phyloP scores from a whole-genome alignment of 176 grass and related monocot species.

The Oryza officinalis region DNA sequence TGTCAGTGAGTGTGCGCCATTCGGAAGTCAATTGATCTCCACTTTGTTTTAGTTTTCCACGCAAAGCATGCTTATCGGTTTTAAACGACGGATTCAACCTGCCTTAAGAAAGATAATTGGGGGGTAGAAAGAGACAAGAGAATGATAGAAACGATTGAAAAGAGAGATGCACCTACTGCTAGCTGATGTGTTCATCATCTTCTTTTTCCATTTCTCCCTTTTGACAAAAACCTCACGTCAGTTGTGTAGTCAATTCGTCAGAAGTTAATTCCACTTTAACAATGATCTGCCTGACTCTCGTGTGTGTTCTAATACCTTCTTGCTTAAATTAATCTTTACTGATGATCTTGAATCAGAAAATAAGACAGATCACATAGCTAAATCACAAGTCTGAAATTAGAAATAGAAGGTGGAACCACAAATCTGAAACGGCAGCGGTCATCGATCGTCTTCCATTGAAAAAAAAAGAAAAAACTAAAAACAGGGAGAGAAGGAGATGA shows the following conservation, averaged over 20 bases:
- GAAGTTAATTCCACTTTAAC: neutral
- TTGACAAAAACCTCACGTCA: neutral
- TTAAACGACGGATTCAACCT: neutral
- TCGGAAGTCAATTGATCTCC: neutral
- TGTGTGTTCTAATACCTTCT: too few relatives aligned
- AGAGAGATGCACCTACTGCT: slow-evolving; percentile 1
- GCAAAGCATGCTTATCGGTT: slow-evolving; percentile 18
- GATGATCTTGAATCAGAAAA: neutral
- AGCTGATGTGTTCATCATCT: neutral
- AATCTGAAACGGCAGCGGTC: neutral
- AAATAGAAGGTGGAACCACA: neutral
- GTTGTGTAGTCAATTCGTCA: neutral
- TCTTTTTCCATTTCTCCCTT: neutral
- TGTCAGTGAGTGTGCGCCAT: neutral
- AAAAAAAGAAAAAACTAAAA: neutral
- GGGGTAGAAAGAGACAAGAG: neutral
- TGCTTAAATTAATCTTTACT: too few relatives aligned
- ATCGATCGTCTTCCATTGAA: neutral
- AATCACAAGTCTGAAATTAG: neutral
- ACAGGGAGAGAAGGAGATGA: too few relatives aligned
- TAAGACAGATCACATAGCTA: neutral
- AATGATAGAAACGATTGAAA: slow-evolving; percentile 5
- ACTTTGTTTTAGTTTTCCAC: neutral
- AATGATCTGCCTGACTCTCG: too few relatives aligned
- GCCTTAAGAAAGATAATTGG: neutral